Percentiles rank a stretch among this genome's conserved stretches.
Conservation (phyloP, 2,329 filamentous ascomycete species). For the Aspergillus cejpii region DNA sequence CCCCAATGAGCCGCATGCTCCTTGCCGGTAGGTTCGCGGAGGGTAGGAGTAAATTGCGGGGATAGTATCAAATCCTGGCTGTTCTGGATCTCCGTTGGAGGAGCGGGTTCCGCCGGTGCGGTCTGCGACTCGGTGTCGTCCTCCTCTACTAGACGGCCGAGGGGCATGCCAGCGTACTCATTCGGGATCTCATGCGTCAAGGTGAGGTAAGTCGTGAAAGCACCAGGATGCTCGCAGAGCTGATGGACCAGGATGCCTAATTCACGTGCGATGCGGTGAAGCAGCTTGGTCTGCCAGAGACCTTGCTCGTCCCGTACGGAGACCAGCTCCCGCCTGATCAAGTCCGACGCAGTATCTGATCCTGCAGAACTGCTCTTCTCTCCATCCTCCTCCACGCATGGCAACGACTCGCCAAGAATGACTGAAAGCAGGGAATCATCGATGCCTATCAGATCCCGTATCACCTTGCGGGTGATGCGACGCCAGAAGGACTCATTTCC, state of each 20-base stretch:
- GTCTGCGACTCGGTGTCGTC: constrained; percentile 12
- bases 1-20: constrained; percentile 58
- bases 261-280: constrained; percentile 80
- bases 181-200: constrained; percentile 56
- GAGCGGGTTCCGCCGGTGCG: constrained; percentile 10
- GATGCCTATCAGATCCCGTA: constrained; percentile 83
- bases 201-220: constrained; percentile 73
- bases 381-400: constrained; percentile 37
- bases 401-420: constrained; percentile 74
- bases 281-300: constrained; percentile 56
- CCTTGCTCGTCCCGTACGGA: constrained; percentile 23
- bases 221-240: constrained; percentile 77
- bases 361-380: constrained; percentile 12
- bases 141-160: constrained; percentile 31
- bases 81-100: constrained; percentile 16
- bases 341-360: constrained; percentile 30
- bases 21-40: constrained; percentile 32
- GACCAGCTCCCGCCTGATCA: constrained; percentile 28
- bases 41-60: constrained; percentile 48
- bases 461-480: constrained; percentile 74
- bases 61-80: constrained; percentile 28
- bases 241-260: constrained; percentile 77
- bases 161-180: constrained; percentile 71
- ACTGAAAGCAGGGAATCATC: constrained; percentile 79
- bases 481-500: constrained; percentile 67